Evolutionary conservation across 139 green algal genomes (phyloP).

Genomic region (Coccomyxa sp.): DNA sequence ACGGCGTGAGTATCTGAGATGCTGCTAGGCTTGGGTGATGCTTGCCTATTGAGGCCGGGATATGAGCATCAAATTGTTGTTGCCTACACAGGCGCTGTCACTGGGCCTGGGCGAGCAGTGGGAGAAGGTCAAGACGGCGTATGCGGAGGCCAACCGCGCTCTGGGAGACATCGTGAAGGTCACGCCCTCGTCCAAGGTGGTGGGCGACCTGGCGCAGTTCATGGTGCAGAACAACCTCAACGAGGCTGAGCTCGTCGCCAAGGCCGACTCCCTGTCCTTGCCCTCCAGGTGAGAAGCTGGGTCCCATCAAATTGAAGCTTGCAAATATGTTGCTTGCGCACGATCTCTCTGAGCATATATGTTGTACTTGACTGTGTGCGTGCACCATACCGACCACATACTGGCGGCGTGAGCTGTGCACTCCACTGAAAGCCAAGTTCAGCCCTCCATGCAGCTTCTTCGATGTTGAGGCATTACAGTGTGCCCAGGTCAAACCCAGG

Average conservation of each 20-base stretch:
- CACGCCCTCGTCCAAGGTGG: slow-evolving; percentile 34
- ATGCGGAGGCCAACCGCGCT: slow-evolving; percentile 81
- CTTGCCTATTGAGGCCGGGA: too few relatives aligned
- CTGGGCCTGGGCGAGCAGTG: slow-evolving; percentile 82
- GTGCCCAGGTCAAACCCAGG: too few relatives aligned
- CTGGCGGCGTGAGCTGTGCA: too few relatives aligned
- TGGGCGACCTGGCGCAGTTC: slow-evolving; percentile 95
- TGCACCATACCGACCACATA: too few relatives aligned
- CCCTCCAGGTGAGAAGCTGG: slow-evolving; percentile 39
- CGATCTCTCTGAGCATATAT: too few relatives aligned
- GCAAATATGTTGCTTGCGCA: too few relatives aligned
- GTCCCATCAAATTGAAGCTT: not conserved
- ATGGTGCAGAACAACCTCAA: slow-evolving; percentile 90
- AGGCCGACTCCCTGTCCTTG: slow-evolving; percentile 73
- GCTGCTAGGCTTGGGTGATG: too few relatives aligned
- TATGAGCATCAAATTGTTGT: too few relatives aligned
- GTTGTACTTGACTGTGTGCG: too few relatives aligned
- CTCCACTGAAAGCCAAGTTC: too few relatives aligned
- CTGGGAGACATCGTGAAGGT: slow-evolving; percentile 93
- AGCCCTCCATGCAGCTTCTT: too few relatives aligned
- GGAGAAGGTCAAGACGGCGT: slow-evolving; percentile 77
- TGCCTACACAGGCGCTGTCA: slow-evolving; percentile 35
- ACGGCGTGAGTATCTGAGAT: slow-evolving; percentile 4
- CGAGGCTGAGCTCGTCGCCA: slow-evolving; percentile 70
- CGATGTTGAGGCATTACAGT: too few relatives aligned